Base-by-base conservation (phyloP, 148 eudicot genomes). In the Agrostemma githago region DNA sequence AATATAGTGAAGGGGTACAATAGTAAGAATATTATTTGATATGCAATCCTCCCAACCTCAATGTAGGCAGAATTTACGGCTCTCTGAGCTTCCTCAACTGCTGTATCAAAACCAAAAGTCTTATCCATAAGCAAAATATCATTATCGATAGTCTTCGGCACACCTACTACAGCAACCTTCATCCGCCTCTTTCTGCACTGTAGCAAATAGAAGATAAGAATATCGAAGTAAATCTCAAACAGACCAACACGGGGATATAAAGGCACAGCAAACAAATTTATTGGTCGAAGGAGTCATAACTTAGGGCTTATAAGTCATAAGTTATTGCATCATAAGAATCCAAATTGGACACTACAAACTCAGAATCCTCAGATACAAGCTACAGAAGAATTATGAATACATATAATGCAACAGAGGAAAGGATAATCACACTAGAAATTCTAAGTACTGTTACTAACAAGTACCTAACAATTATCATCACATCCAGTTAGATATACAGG, bases 41-140 rank as follows among this genome's bases (percentile, higher is more conserved):
- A 61, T 16, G 51, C 43, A 54, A 21, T 64, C 10, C 34, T 46
- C 38, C 21, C 44, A 71, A 95, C 99, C 93, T 95, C 99, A 76
- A 92, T 95, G 76, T 92, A 95, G n/a, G 99, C 99, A 82, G 99
- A 88, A 80, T 95, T 90, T 17, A 95, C 90, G 65, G 99, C 99
- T 78, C 99, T 86, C 71, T 92, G 97, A 39, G 99, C 96, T 85
- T 95, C 99, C 85, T 95, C 99, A 67, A 95, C 99, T 44, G 99
- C 99, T 43, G 99, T 92, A 83, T 95, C 99, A 78, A 95, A 95
- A 75, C 99, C 99, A 85, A 95, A 95, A 72, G 97, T 95, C 76
- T 95, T 95, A 75, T 95, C 99, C 99, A 95, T 92, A 46, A 92
- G 87, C 84, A 95, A 81, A 72, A 95, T 95, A 85, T 95, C 99